Conservation (phyloP, 495 filamentous ascomycete genomes). For the Penicillium simplicissimum region DNA sequence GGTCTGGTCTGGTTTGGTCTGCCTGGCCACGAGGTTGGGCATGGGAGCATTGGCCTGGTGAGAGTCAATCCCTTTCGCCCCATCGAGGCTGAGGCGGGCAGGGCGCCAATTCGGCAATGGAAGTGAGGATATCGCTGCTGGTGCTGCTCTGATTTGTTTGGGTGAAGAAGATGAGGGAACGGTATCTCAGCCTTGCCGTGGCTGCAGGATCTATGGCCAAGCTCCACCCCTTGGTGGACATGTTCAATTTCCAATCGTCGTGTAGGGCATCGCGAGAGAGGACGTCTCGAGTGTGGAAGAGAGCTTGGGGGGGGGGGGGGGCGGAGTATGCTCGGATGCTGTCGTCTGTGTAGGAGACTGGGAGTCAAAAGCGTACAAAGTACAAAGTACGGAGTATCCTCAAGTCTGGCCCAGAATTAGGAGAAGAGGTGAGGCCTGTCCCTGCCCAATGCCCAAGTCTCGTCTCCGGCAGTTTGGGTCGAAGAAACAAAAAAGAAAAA, state of each 20-base stretch:
- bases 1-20: conserved; percentile 3
- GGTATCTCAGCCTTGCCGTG: no score
- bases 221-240: no score
- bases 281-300: background rate
- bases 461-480: conserved; percentile 26
- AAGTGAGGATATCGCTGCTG: background rate
- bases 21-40: conserved; percentile 7
- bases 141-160: background rate
- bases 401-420: background rate
- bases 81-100: conserved; percentile 5
- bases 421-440: conserved; percentile 8
- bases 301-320: background rate
- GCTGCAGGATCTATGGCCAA: no score
- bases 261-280: background rate
- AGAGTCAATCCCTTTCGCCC: background rate
- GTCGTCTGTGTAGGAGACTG: no score
- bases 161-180: background rate
- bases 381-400: background rate
- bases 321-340: background rate
- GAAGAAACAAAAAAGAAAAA: conserved; percentile 20
- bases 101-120: background rate
- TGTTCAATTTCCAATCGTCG: no score
- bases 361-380: background rate
- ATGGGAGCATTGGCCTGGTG: background rate
- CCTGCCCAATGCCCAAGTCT: conserved; percentile 27